Evolutionary conservation across 805 yeast species (phyloP), one percentile per base, ranked within the genome.

Genomic region (Cyberlindnera mycetangii): DNA sequence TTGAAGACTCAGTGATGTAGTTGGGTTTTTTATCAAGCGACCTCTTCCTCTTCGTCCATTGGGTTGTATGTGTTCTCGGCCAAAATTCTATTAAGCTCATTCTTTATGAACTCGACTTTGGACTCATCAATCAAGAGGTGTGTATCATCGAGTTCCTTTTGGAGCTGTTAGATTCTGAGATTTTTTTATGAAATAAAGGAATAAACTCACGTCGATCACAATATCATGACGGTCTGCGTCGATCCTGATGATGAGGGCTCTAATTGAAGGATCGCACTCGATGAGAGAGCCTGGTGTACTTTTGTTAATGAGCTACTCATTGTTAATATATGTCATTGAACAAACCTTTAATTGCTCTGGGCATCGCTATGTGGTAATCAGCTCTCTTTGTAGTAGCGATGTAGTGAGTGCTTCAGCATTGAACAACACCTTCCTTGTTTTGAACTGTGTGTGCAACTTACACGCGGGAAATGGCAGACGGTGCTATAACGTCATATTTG

Each of bases 251-350:
- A 92, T 87, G 39, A 92, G 70, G 0, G 98, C 96, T 51, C 81
- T 76, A 51, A 92, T 89, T 1, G 97, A 88, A 2, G 99, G 98
- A 62, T 92, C 99, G 62, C 97, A 78, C 51, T 76, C 74, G 15
- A 78, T 64, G 37, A 78, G 55, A 3, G 76, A 70, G 6, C 65
- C 65, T 61, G 17, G 6, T 9, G 11, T 10, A 6, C 9, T 33
- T 35, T 39, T 36, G 48, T 35, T 27, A 2, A 19, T 25, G 25
- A 8, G 7, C 25, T 25, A 12, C 12, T 5, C 5, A 25, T 11
- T 25, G 14, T 7, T 6, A 5, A 7, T 25, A 25, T 25, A n/a
- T n/a, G n/a, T 10, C 7, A 25, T 7, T 11, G 10, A 6, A 18
- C 32, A 7, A 52, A 41, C 83, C 82, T 58, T 72, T 75, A 35